Conservation (phyloP, 768 basidiomycete species). For the Krasilnikovozyma curviuscula region DNA sequence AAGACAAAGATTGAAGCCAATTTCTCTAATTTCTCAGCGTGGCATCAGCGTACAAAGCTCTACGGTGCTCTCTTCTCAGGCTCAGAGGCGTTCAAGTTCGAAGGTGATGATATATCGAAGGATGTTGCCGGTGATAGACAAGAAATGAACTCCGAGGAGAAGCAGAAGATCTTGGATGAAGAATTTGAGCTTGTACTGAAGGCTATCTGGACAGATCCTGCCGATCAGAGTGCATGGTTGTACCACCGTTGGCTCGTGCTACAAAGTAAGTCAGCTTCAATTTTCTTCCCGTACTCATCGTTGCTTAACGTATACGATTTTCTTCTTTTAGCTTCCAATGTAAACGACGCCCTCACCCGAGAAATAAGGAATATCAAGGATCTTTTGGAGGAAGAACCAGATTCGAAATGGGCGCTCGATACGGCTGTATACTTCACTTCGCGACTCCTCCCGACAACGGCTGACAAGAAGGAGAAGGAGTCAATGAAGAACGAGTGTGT, state of each 20-base stretch:
- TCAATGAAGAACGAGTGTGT: conserved; percentile 35
- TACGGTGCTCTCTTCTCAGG: neutral
- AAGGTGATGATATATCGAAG: conserved; percentile 32
- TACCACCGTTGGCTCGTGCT: conserved; percentile 97
- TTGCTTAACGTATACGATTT: neutral
- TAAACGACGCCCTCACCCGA: conserved; percentile 43
- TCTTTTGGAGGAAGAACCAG: conserved; percentile 68
- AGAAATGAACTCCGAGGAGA: conserved; percentile 13
- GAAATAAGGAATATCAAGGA: conserved; percentile 68
- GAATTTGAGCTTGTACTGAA: conserved; percentile 84
- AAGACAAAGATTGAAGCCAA: conserved; percentile 76
- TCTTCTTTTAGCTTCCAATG: conserved; percentile 26
- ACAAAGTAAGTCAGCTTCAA: conserved; percentile 33
- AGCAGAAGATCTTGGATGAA: conserved; percentile 23
- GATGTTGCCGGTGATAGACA: conserved; percentile 45
- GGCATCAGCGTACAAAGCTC: conserved; percentile 82
- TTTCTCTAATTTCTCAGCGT: conserved; percentile 95
- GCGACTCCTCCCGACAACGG: conserved; percentile 32
- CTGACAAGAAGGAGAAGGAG: conserved; percentile 16
- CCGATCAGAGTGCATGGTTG: conserved; percentile 92
- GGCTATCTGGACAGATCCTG: conserved; percentile 89
- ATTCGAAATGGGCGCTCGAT: conserved; percentile 95
- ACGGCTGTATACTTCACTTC: conserved; percentile 67
- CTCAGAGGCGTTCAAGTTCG: neutral
- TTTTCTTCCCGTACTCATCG: neutral